Evolutionary conservation across 2,329 filamentous ascomycete genomes (phyloP), one percentile per base, ranked within the genome.

Genomic region (Lachnellula willkommii): DNA sequence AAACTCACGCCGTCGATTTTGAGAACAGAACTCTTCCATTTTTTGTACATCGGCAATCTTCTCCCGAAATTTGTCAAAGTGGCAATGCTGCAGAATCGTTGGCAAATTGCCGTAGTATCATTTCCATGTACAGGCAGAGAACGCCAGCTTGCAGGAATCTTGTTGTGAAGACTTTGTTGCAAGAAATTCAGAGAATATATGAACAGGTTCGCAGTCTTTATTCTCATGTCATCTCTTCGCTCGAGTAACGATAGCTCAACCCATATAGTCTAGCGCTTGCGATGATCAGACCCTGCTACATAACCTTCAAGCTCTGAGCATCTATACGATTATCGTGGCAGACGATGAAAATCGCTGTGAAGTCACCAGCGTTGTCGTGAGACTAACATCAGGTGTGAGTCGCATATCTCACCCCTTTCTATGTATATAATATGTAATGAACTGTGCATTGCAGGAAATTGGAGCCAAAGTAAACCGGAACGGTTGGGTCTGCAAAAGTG

Each of bases 241-340:
- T 12, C 15, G 26, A 15, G 24, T 24, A 36, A 22, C 15, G 26
- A 36, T 15, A 47, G n/a, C 53, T 59, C 12, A 57, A 8, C 14
- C 1, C 3, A 20, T 8, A 9, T 39, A 62, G 58, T 60, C 48
- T 28, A 50, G 24, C 20, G 32, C 35, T 17, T 62, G 55, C 46
- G 50, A 57, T 20, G 53, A 60, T 39, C 43, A 20, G 15, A 52
- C 17, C 1, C 26, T 60, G 11, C 26, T 63, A 5, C 43, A 51
- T 20, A 40, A 50, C 24, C 47, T 61, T 11, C 59, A 61, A 53
- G 59, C 57, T 39, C 36, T 61, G 42, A 54, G 52, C 1, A 49
- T 61, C 14, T 63, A 63, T 53, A 22, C 52, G 5, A 48, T 61
- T n/a, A 14, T 57, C 2, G 22, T 61, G 1, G 61, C 59, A n/a